These are phyloP conservation scores for Nannochloropsis oceanica DNA, from an alignment of 108 stramenopile genomes.

Conservation along the genomic window DNA sequence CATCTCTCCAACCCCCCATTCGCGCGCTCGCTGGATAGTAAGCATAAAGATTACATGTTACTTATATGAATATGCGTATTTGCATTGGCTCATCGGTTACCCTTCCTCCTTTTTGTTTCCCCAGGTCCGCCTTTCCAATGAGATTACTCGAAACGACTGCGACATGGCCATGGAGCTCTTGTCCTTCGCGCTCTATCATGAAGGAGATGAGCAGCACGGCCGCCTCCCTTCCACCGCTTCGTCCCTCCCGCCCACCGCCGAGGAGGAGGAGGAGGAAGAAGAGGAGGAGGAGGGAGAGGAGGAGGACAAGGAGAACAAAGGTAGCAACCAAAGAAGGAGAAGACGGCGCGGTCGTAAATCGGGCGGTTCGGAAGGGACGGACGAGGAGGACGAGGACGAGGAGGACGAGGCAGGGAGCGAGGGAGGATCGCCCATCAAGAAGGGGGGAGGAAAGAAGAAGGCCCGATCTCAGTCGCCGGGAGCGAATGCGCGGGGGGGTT, in stretches of 20 bases:
- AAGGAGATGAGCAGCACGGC: background rate
- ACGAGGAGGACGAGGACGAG: background rate
- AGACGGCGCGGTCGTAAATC: background rate
- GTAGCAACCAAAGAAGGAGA: background rate
- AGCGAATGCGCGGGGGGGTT: background rate
- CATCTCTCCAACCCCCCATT: background rate
- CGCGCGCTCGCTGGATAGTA: no score
- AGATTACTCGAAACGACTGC: background rate
- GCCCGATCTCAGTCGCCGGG: background rate
- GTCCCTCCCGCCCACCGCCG: background rate
- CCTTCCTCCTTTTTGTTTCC: background rate
- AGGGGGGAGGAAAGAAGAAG: background rate
- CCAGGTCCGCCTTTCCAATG: background rate
- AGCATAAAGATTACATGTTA: no score
- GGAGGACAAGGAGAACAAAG: background rate
- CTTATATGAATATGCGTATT: no score
- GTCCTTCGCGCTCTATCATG: slow-evolving; percentile 15
- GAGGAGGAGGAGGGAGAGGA: background rate
- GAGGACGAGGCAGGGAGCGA: background rate
- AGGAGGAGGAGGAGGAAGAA: background rate
- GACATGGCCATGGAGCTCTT: slow-evolving; percentile 6
- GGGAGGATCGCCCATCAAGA: background rate
- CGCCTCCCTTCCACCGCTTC: background rate
- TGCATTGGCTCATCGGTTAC: no score
- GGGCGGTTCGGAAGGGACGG: background rate